Evolutionary conservation across 164 flowering plant species (phyloP).

Genomic region (Liriodendron chinense): DNA sequence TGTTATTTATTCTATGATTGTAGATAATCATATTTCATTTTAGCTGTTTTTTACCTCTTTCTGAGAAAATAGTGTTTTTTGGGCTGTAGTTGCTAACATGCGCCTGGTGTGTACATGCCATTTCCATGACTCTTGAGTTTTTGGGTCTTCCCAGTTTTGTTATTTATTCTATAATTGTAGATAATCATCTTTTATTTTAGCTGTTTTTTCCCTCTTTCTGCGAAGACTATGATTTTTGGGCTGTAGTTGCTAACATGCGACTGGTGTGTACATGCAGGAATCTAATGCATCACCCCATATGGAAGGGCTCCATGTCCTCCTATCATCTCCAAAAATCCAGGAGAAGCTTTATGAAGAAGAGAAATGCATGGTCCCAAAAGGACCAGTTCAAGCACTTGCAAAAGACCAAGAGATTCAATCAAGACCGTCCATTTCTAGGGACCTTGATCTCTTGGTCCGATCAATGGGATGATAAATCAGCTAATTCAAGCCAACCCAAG

Average conservation of each 20-base stretch:
- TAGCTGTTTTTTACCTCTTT: too few relatives aligned
- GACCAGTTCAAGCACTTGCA: slow-evolving; percentile 26
- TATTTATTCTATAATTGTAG: too few relatives aligned
- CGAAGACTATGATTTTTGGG: too few relatives aligned
- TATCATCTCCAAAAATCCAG: slow-evolving; percentile 44
- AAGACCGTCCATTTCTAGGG: slow-evolving; percentile 15
- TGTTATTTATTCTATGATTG: too few relatives aligned
- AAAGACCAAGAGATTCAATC: slow-evolving; percentile 21
- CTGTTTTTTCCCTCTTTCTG: too few relatives aligned
- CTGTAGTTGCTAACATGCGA: neutral
- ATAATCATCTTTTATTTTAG: too few relatives aligned
- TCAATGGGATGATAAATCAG: neutral
- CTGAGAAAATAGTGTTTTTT: too few relatives aligned
- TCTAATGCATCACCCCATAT: neutral
- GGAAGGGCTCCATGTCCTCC: slow-evolving; percentile 26
- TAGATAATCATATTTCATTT: too few relatives aligned
- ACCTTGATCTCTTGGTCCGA: slow-evolving; percentile 2
- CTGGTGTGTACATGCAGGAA: slow-evolving; percentile 23
- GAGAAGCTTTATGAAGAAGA: slow-evolving; percentile 60
- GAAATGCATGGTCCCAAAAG: slow-evolving; percentile 53
- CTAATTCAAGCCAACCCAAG: neutral
- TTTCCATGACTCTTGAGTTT: slow-evolving; percentile 4
- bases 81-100: neutral
- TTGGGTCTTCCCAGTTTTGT: neutral
- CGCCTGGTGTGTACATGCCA: slow-evolving; percentile 6